A percentile compares a stretch with the other conserved stretches of the same genome.
These are phyloP conservation scores for Pseudonectria buxi DNA, from an alignment of 2,329 filamentous ascomycete species.

Conservation along the genomic window DNA sequence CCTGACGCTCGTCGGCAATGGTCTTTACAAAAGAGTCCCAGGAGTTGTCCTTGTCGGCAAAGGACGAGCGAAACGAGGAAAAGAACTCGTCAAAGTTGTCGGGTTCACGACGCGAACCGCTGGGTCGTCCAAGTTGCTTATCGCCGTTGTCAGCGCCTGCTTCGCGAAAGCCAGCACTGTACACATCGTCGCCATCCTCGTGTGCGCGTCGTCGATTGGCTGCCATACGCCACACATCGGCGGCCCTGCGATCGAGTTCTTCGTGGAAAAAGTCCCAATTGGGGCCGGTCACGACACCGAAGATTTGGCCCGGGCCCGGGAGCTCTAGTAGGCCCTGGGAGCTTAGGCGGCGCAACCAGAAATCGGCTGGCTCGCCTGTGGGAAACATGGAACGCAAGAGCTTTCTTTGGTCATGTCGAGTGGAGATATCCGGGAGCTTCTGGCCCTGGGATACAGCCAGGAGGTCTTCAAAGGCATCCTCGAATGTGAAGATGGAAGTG, in stretches of 20 bases:
- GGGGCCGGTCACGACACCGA: constrained; percentile 9
- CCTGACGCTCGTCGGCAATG: constrained; percentile 18
- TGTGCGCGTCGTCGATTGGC: constrained; percentile 10
- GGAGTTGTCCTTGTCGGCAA: constrained; percentile 31
- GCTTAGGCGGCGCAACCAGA: constrained; percentile 35
- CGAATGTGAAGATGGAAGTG: constrained; percentile 40
- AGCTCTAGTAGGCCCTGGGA: constrained; percentile 32
- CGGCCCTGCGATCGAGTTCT: constrained; percentile 23
- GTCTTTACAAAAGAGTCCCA: constrained; percentile 35
- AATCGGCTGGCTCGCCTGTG: constrained; percentile 32
- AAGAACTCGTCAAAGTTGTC: constrained; percentile 38
- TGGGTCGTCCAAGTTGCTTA: constrained; percentile 1
- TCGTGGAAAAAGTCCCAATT: constrained; percentile 26
- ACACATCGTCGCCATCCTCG: constrained; percentile 3
- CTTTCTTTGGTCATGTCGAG: constrained; percentile 28
- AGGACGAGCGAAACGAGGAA: constrained; percentile 29
- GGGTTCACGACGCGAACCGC: constrained; percentile 14
- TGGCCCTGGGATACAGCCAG: constrained; percentile 39
- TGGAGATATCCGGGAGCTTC: constrained; percentile 33
- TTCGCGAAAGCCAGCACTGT: constrained; percentile 1
- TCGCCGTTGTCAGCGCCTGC: too few species aligned
- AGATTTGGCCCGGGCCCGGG: constrained; percentile 16
- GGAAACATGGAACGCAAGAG: constrained; percentile 34
- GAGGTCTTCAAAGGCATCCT: constrained; percentile 53
- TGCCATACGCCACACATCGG: constrained; percentile 21